These are phyloP conservation scores for Dichotomopilus funicola DNA, from an alignment of 2,329 filamentous ascomycete species.

Conservation along the genomic window DNA sequence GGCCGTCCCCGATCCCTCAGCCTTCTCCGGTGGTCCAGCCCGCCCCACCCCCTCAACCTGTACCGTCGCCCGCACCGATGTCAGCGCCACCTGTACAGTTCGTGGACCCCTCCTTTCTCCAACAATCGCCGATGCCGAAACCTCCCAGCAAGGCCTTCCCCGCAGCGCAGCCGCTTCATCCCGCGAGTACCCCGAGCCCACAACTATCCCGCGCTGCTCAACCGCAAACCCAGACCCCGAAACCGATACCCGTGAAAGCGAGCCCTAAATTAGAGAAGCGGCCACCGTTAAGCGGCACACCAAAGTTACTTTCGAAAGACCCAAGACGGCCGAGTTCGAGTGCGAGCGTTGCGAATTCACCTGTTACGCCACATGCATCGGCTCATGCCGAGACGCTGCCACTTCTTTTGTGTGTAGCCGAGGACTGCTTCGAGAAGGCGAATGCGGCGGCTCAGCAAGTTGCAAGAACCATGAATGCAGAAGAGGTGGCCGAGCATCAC, in stretches of 20 bases:
- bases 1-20: neutral
- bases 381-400: conserved; percentile 46
- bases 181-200: conserved; percentile 23
- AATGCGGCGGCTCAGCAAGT: conserved; percentile 46
- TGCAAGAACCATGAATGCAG: conserved; percentile 43
- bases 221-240: conserved; percentile 6
- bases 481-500: conserved; percentile 59
- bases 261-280: conserved; percentile 19
- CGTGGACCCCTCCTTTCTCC: conserved; percentile 23
- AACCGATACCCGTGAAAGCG: conserved; percentile 9
- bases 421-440: conserved; percentile 67
- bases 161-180: conserved; percentile 19
- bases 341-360: conserved; percentile 27
- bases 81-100: conserved; percentile 26
- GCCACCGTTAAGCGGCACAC: conserved; percentile 13
- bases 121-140: conserved; percentile 18
- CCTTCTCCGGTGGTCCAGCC: conserved; percentile 1
- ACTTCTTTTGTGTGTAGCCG: conserved; percentile 63
- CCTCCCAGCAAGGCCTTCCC: conserved; percentile 10
- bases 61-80: conserved; percentile 10
- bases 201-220: conserved; percentile 10
- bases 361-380: conserved; percentile 35
- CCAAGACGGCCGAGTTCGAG: conserved; percentile 22
- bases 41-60: conserved; percentile 5
- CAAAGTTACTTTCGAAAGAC: conserved; percentile 15